phyloP scores from a whole-genome alignment of 108 stramenopile species.

The Nannochloropsis granulata region DNA sequence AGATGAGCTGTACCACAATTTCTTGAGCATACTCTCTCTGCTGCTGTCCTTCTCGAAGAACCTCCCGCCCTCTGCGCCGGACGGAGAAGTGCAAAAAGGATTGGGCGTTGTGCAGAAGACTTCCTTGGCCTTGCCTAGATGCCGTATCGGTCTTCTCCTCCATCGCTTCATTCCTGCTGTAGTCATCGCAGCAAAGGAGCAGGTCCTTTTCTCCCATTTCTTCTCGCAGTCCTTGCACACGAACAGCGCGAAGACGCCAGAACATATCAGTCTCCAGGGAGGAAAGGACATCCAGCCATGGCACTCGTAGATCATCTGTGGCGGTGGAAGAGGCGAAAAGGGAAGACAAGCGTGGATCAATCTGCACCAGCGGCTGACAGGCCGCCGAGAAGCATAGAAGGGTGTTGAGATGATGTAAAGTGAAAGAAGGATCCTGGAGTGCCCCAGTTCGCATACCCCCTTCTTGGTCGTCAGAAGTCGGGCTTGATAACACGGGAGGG shows the following conservation, averaged over 20 bases:
- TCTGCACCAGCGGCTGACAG: not conserved
- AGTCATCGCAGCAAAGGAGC: not conserved
- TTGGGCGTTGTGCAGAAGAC: not conserved
- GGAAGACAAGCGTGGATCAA: not conserved
- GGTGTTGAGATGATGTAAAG: not conserved
- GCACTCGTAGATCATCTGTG: not conserved
- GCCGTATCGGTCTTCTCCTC: not conserved
- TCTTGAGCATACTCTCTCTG: not conserved
- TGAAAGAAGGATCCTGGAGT: not conserved
- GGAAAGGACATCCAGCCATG: not conserved
- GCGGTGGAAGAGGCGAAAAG: not conserved
- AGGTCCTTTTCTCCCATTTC: not conserved
- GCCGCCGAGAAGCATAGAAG: not conserved
- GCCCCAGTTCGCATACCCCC: not conserved
- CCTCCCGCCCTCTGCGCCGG: not conserved
- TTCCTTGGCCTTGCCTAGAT: not conserved
- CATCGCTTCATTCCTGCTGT: not conserved
- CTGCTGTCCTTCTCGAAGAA: too few relatives aligned
- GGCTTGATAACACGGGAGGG: not conserved
- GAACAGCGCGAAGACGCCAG: not conserved
- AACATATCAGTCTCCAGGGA: not conserved
- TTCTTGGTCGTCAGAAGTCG: too few relatives aligned
- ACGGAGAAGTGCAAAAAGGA: not conserved
- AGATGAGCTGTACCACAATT: not conserved
- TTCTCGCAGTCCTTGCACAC: not conserved